These are phyloP conservation scores for Daedalea quercina DNA, from an alignment of 768 basidiomycete species.

Conservation along the genomic window DNA sequence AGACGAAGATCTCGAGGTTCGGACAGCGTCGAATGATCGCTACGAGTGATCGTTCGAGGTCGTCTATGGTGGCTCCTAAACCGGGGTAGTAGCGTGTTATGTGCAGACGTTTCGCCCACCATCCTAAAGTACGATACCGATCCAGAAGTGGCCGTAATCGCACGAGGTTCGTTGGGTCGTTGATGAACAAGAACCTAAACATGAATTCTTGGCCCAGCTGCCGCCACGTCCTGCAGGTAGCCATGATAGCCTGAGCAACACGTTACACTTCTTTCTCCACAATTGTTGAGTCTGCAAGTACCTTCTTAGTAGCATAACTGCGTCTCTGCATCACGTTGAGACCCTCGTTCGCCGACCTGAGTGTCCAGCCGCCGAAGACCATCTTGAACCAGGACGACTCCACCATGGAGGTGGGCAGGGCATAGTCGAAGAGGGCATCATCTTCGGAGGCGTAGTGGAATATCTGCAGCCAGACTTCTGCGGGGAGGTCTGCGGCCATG, in stretches of 20 bases:
- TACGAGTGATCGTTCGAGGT: constrained; percentile 47
- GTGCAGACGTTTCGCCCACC: constrained; percentile 73
- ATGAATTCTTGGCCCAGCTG: constrained; percentile 57
- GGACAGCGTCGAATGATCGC: constrained; percentile 59
- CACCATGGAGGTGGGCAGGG: constrained; percentile 55
- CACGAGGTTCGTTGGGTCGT: constrained; percentile 48
- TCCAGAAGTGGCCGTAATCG: constrained; percentile 47
- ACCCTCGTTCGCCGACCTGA: constrained; percentile 56
- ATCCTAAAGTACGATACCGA: constrained; percentile 47
- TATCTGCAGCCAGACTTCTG: constrained; percentile 64
- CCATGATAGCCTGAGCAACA: constrained; percentile 51
- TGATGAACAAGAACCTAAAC: constrained; percentile 65
- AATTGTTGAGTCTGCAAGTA: constrained; percentile 18
- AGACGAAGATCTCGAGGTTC: constrained; percentile 66
- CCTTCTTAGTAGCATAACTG: constrained; percentile 65
- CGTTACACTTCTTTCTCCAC: neutral
- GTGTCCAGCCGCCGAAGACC: constrained; percentile 41
- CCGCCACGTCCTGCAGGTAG: constrained; percentile 61
- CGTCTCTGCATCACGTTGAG: constrained; percentile 50
- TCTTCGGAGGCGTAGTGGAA: constrained; percentile 70
- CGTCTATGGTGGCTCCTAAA: constrained; percentile 35
- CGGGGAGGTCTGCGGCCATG: constrained; percentile 40
- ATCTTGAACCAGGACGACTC: constrained; percentile 61
- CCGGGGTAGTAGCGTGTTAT: constrained; percentile 44
- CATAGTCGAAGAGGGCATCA: constrained; percentile 56